phyloP scores from a whole-genome alignment of 768 basidiomycete species.

The Leccinellum albellum region DNA sequence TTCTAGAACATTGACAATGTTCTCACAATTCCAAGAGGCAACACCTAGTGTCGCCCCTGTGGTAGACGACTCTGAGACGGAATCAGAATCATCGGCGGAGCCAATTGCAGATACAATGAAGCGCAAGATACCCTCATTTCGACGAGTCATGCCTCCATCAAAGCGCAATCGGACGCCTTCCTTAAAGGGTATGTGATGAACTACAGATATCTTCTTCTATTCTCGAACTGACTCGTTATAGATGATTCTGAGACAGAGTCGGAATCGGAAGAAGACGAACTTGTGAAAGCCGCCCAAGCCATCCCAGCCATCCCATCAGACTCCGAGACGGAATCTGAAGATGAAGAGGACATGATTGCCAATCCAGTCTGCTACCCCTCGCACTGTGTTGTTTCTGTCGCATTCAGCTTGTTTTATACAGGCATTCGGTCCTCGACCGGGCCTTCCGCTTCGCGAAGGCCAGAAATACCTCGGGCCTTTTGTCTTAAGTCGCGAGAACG shows the following conservation, averaged over 20 bases:
- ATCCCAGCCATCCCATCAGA: constrained; percentile 9
- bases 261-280: constrained; percentile 33
- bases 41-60: neutral
- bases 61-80: constrained; percentile 29
- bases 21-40: constrained; percentile 8
- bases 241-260: constrained; percentile 48
- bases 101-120: constrained; percentile 8
- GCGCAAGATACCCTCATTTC: constrained; percentile 24
- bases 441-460: constrained; percentile 44
- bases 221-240: neutral
- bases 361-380: constrained; percentile 26
- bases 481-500: constrained; percentile 44
- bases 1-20: constrained; percentile 22
- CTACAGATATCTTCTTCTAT: neutral
- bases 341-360: constrained; percentile 30
- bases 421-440: constrained; percentile 48
- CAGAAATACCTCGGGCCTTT: constrained; percentile 45
- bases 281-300: constrained; percentile 2
- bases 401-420: constrained; percentile 17
- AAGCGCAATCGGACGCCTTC: constrained; percentile 18
- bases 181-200: constrained; percentile 15
- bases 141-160: constrained; percentile 3
- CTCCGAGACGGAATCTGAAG: constrained; percentile 47
- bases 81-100: constrained; percentile 31
- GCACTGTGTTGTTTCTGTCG: neutral